phyloP scores from a whole-genome alignment of 805 yeast genomes.

The Saccharomyces mikatae region DNA sequence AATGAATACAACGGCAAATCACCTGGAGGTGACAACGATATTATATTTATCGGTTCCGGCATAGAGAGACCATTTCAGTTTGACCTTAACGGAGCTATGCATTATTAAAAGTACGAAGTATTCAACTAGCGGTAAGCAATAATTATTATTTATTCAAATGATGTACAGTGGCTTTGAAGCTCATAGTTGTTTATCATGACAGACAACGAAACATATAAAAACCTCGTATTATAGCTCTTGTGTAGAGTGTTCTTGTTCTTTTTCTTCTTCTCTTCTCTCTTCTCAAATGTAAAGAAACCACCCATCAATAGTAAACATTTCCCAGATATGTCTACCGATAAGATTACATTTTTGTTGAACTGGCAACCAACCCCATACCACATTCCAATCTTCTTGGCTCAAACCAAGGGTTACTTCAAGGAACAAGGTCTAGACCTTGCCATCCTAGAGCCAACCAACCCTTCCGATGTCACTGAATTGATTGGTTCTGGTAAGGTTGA shows the following conservation, averaged over 20 bases:
- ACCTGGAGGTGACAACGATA: background rate
- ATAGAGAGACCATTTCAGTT: background rate
- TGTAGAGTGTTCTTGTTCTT: too few species aligned
- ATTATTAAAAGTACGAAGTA: background rate
- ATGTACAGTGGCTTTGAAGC: background rate
- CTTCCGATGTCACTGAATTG: too few species aligned
- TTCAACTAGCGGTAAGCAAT: background rate
- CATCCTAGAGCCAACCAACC: too few species aligned
- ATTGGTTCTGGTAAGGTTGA: too few species aligned
- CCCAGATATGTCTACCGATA: slow-evolving; percentile 36
- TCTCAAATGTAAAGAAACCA: background rate
- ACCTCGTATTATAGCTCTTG: background rate
- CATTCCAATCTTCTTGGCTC: too few species aligned
- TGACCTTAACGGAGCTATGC: background rate
- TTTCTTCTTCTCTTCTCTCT: background rate
- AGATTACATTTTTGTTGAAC: slow-evolving; percentile 39
- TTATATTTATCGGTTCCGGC: background rate
- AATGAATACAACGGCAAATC: background rate
- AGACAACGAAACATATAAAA: background rate
- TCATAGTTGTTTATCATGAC: background rate
- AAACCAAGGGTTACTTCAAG: too few species aligned
- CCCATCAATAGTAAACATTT: background rate
- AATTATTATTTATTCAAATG: background rate
- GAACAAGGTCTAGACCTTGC: too few species aligned
- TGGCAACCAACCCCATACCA: too few species aligned